A percentile compares a stretch with the other conserved stretches of the same genome.
Evolutionary conservation across 1,139 yeast genomes (phyloP).

Genomic region (Trichomonascaceae sp.): DNA sequence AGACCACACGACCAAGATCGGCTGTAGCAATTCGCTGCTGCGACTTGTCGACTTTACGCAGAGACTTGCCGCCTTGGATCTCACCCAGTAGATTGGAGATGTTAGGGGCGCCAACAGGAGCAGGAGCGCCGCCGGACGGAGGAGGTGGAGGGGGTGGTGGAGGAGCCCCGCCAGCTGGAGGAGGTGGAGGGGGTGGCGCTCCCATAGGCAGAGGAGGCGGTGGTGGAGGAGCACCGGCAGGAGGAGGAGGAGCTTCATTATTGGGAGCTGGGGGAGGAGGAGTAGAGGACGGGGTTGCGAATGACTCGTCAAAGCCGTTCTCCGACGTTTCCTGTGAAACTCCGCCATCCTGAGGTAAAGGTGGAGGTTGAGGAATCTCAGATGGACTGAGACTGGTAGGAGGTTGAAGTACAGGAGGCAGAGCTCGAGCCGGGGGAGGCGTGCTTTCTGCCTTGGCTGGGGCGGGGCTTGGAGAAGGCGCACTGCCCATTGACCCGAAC

Average conservation of each 20-base stretch:
- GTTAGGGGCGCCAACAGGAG: conserved; percentile 29
- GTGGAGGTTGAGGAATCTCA: conserved; percentile 12
- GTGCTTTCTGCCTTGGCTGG: conserved; percentile 4
- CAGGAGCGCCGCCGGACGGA: conserved; percentile 17
- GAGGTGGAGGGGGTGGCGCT: conserved; percentile 16
- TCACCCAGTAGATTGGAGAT: conserved; percentile 41
- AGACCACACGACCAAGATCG: conserved; percentile 37
- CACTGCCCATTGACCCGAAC: conserved; percentile 45
- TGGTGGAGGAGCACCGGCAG: conserved; percentile 15
- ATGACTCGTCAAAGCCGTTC: no score
- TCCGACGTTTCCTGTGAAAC: no score
- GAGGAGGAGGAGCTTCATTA: conserved; percentile 10
- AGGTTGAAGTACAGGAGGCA: conserved; percentile 9
- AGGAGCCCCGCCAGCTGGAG: conserved; percentile 16
- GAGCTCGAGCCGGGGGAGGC: conserved; percentile 9
- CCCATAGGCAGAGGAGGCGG: conserved; percentile 6
- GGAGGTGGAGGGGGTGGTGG: conserved; percentile 28
- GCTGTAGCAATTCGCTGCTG: conserved; percentile 33
- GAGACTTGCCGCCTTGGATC: conserved; percentile 39
- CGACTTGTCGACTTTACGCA: conserved; percentile 36
- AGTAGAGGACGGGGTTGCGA: no score
- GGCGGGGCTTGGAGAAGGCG: conserved; percentile 14
- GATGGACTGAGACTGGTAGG: no score
- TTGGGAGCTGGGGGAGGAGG: conserved; percentile 13
- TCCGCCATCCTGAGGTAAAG: conserved; percentile 9